Percentiles rank a stretch among this genome's conserved stretches.
These are phyloP conservation scores for Nematodospora valgi DNA, from an alignment of 805 yeast genomes.

Conservation along the genomic window DNA sequence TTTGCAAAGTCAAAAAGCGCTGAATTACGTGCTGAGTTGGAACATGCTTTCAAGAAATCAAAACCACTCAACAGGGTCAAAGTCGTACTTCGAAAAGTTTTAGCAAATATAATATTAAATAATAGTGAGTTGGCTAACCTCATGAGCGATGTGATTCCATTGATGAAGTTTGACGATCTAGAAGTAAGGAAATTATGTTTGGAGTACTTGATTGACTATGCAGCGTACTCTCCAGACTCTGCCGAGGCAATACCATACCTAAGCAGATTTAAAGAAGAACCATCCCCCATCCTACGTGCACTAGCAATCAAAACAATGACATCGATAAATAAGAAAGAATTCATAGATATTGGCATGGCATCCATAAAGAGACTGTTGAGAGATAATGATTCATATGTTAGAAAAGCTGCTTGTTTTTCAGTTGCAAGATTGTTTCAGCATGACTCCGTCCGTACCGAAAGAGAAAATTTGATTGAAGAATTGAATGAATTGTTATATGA, in stretches of 20 bases:
- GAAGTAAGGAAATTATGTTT: conserved; percentile 72
- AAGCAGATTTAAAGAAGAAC: conserved; percentile 48
- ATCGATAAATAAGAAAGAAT: conserved; percentile 54
- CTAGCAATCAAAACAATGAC: conserved; percentile 65
- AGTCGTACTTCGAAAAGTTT: conserved; percentile 56
- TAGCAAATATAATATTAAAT: conserved; percentile 82
- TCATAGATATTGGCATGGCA: conserved; percentile 42
- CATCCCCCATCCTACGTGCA: conserved; percentile 48
- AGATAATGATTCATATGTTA: conserved; percentile 55
- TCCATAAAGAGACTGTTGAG: conserved; percentile 31
- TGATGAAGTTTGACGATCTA: conserved; percentile 56
- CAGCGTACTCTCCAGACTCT: conserved; percentile 55
- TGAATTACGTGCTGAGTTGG: conserved; percentile 40
- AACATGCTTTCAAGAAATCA: conserved; percentile 40
- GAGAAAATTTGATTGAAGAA: conserved; percentile 40
- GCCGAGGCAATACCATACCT: conserved; percentile 53
- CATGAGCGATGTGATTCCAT: conserved; percentile 57
- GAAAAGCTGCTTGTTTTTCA: conserved; percentile 67
- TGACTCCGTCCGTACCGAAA: conserved; percentile 45
- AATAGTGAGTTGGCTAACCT: conserved; percentile 70
- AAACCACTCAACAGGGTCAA: conserved; percentile 36
- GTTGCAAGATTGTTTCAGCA: conserved; percentile 64
- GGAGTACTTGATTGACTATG: conserved; percentile 61
- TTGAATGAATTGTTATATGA: conserved; percentile 58
- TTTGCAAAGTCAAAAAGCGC: conserved; percentile 37